phyloP scores from a whole-genome alignment of 2,329 filamentous ascomycete genomes.

The Cercospora brassicicola region DNA sequence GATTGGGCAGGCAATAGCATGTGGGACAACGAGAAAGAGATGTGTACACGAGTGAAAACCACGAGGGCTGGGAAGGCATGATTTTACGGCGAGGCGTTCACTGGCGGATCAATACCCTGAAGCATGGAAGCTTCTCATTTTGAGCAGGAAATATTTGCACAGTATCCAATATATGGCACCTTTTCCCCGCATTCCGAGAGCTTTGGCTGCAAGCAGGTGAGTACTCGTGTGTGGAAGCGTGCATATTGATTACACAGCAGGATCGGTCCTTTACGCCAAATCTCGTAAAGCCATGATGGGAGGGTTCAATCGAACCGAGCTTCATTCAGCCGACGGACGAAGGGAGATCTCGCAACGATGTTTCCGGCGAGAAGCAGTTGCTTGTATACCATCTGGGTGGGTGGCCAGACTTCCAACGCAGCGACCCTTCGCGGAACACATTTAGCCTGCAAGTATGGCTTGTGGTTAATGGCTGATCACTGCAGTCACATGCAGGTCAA shows the following conservation, averaged over 20 bases:
- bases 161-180: neutral
- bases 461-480: neutral
- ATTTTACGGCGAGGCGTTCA: constrained; percentile 10
- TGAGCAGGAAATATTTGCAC: constrained; percentile 4
- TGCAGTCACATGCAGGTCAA: neutral
- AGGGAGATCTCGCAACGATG: neutral
- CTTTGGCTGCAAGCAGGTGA: neutral
- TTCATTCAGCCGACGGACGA: neutral
- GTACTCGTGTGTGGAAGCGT: neutral
- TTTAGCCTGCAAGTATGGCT: neutral
- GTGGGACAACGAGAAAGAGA: neutral
- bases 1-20: neutral
- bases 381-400: neutral
- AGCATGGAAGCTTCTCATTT: neutral
- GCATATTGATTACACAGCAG: neutral
- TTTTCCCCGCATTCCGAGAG: neutral
- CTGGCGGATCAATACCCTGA: constrained; percentile 5
- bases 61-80: neutral
- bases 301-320: neutral
- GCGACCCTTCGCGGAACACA: neutral
- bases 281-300: neutral
- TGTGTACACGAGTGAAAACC: neutral
- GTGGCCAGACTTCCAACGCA: neutral
- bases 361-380: neutral
- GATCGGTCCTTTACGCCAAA: neutral